Conservation (phyloP, 2,329 filamentous ascomycete species). For the Aspergillus viridinutans region DNA sequence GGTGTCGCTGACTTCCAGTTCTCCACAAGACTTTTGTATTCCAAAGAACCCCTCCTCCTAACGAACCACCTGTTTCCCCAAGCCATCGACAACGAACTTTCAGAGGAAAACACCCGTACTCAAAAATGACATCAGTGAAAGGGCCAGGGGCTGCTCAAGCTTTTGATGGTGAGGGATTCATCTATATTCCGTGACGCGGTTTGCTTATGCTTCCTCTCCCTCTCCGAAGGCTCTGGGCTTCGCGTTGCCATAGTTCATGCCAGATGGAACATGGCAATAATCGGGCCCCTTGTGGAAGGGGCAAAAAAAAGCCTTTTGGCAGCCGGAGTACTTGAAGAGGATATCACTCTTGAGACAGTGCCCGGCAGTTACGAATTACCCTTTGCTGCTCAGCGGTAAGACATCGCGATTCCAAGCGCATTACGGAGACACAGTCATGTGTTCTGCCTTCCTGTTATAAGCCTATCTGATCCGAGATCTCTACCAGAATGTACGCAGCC, state of each 20-base stretch:
- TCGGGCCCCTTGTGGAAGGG: slow-evolving; percentile 77
- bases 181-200: slow-evolving; percentile 1
- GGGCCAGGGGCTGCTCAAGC: slow-evolving; percentile 57
- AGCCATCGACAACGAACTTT: neutral
- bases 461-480: neutral
- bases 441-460: neutral
- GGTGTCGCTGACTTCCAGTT: neutral
- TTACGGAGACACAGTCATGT: neutral
- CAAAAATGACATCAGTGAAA: slow-evolving; percentile 53
- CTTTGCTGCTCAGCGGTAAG: slow-evolving; percentile 78
- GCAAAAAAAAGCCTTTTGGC: slow-evolving; percentile 71
- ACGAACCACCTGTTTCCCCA: neutral
- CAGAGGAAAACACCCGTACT: neutral
- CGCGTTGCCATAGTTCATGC: slow-evolving; percentile 95
- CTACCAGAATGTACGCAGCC: slow-evolving; percentile 68
- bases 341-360: slow-evolving; percentile 85
- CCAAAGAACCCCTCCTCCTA: neutral
- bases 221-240: slow-evolving; percentile 58
- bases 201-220: slow-evolving; percentile 9
- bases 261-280: slow-evolving; percentile 88
- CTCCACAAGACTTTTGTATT: neutral
- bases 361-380: slow-evolving; percentile 94
- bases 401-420: neutral
- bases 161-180: slow-evolving; percentile 50
- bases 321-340: slow-evolving; percentile 77